A percentile compares a stretch with the other conserved stretches of the same genome.
phyloP scores from a whole-genome alignment of 169 alveolate species.

The Neospora caninum region DNA sequence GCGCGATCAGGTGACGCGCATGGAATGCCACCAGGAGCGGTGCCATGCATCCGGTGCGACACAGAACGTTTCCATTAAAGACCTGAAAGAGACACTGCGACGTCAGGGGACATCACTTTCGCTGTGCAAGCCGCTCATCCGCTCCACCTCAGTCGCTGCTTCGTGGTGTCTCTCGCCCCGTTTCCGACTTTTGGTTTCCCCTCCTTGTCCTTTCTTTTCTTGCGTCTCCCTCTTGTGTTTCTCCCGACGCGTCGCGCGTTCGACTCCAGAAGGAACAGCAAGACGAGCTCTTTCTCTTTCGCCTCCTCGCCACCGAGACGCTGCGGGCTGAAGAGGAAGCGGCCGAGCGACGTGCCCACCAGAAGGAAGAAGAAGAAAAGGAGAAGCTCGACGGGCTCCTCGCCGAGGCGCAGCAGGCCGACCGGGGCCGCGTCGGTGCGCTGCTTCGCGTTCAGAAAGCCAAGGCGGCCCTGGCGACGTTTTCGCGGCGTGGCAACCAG shows the following conservation, averaged over 20 bases:
- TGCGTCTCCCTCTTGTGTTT: not conserved
- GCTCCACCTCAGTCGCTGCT: no score
- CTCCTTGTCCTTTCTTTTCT: not conserved
- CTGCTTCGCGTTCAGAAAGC: not conserved
- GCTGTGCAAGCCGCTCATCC: no score
- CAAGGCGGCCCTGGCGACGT: not conserved
- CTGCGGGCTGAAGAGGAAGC: slow-evolving; percentile 20
- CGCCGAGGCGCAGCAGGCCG: slow-evolving; percentile 14
- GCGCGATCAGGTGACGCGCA: no score
- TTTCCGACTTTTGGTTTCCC: no score
- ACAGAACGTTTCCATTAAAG: no score
- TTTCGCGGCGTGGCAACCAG: not conserved
- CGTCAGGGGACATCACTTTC: no score
- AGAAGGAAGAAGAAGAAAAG: not conserved
- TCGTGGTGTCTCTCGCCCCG: not conserved
- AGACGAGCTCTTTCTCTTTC: slow-evolving; percentile 27
- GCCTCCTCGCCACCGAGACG: slow-evolving; percentile 9
- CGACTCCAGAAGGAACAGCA: not conserved
- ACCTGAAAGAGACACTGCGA: no score
- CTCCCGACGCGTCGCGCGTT: not conserved
- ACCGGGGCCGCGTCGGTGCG: not conserved
- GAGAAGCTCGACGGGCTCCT: not conserved
- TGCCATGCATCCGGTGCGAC: no score
- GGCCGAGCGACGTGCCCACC: not conserved
- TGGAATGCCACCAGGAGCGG: no score